Base-by-base conservation (phyloP, 73 alveolate genomes). In the Paramecium biaurelia region DNA sequence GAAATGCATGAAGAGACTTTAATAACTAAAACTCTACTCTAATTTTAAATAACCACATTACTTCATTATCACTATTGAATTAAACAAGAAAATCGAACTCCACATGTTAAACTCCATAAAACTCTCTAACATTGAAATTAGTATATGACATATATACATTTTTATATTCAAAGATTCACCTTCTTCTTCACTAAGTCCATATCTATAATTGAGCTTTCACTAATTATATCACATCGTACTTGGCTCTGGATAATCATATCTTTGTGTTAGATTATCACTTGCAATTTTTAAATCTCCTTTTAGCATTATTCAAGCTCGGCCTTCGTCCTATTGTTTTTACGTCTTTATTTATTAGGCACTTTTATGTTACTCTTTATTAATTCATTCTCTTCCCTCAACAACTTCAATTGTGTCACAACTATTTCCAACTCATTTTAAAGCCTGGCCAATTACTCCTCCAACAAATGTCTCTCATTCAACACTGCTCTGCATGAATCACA, bases 341-440 rank as follows among this genome's bases (percentile, higher is more conserved):
- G 43, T 63, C 84, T 63, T 63, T 63, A 63, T 63, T 63, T 63
- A 63, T 63, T 63, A 63, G 84, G 84, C 84, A 63, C 84, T 63
- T 63, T 38, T 72, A 72, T 72, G 86, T 72, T 38, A 35, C 86
- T 72, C 86, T 72, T 72, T 72, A 79, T 43, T 30, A 79, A 30
- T 24, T 79, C 72, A 45, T 79, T 79, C 90, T 79, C 90, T 28
- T 79, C 74, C 28, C 47, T 79, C 47, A 79, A 34, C 32, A 79
- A 41, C 28, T 79, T 79, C 53, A 79, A 5, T 34, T 79, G 7
- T 5, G 76, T 42, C 56, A 20, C 42, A 23, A 34, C 42, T 24
- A 79, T 41, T 20, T 24, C 56, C 14, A 41, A 79, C 74, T 47
- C 34, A 24, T 45, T 43, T 3, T 24, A 6, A 20, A 79, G 90